phyloP scores from a whole-genome alignment of 2,329 filamentous ascomycete genomes.

The Fusarium sp. region DNA sequence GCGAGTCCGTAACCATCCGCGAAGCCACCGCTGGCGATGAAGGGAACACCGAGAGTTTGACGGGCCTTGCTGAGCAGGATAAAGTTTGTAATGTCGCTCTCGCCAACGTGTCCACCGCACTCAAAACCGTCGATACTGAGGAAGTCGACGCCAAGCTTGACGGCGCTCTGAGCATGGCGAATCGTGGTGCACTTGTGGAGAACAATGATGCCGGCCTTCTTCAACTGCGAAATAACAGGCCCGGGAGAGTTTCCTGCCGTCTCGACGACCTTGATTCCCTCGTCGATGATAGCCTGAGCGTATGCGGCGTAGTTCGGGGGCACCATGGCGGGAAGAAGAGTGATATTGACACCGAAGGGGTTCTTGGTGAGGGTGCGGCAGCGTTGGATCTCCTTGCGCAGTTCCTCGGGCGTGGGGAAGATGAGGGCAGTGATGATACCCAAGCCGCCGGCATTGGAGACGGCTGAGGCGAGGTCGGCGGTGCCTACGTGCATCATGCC shows the following conservation, averaged over 20 bases:
- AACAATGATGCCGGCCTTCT: slow-evolving; percentile 79
- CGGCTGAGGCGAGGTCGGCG: slow-evolving; percentile 79
- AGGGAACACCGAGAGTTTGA: slow-evolving; percentile 85
- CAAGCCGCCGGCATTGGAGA: slow-evolving; percentile 83
- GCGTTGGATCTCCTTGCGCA: slow-evolving; percentile 91
- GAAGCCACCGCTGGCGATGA: slow-evolving; percentile 96
- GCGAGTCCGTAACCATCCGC: slow-evolving; percentile 94
- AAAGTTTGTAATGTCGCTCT: slow-evolving; percentile 89
- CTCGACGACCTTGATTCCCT: slow-evolving; percentile 91
- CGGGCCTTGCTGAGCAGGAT: slow-evolving; percentile 86
- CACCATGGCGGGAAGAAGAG: slow-evolving; percentile 86
- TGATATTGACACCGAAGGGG: slow-evolving; percentile 95
- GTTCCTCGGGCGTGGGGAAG: slow-evolving; percentile 88
- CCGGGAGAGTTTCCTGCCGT: slow-evolving; percentile 90
- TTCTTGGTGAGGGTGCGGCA: slow-evolving; percentile 81
- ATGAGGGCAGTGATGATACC: slow-evolving; percentile 89
- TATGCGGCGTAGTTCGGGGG: slow-evolving; percentile 94
- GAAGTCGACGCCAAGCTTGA: slow-evolving; percentile 96
- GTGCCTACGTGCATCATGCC: slow-evolving; percentile 90
- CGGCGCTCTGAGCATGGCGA: slow-evolving; percentile 87
- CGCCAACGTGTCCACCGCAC: slow-evolving; percentile 89
- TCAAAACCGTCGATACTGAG: slow-evolving; percentile 97
- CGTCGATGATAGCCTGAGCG: slow-evolving; percentile 91
- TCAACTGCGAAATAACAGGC: slow-evolving; percentile 88
- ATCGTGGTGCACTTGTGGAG: slow-evolving; percentile 99